Conservation (phyloP, 208 protist species). For the Novymonas esmeraldas region DNA sequence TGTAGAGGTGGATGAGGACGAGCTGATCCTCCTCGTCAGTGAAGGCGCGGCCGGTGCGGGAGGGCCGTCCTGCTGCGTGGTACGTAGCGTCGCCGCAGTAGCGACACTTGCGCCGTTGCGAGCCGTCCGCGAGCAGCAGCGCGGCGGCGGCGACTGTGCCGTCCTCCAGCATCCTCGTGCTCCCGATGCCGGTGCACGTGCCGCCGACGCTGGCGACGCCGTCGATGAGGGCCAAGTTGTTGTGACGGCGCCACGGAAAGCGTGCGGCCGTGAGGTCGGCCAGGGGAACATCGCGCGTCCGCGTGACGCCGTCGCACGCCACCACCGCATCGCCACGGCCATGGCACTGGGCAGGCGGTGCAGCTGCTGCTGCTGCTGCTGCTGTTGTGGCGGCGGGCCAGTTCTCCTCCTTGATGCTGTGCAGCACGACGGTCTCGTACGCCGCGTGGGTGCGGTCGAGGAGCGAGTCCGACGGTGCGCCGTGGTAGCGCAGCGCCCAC, state of each 20-base stretch:
- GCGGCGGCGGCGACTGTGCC: not conserved
- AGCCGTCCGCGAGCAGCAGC: slow-evolving; percentile 1
- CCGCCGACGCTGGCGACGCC: slow-evolving; percentile 75
- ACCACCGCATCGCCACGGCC: slow-evolving; percentile 14
- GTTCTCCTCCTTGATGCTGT: slow-evolving; percentile 47
- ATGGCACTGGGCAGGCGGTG: slow-evolving; percentile 25
- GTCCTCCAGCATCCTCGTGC: slow-evolving; percentile 39
- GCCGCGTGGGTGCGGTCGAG: slow-evolving; percentile 56
- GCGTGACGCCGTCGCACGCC: slow-evolving; percentile 2
- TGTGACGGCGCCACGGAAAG: slow-evolving; percentile 67
- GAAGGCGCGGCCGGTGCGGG: slow-evolving; percentile 47
- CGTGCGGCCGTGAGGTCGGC: slow-evolving; percentile 35
- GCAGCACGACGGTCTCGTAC: slow-evolving; percentile 50
- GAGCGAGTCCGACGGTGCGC: slow-evolving; percentile 34
- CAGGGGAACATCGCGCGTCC: slow-evolving; percentile 25
- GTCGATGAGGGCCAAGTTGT: slow-evolving; percentile 82
- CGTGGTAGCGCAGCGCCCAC: slow-evolving; percentile 59
- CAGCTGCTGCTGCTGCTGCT: slow-evolving; percentile 18
- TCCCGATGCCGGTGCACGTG: slow-evolving; percentile 68
- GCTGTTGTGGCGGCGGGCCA: slow-evolving; percentile 34
- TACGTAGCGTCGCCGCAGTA: slow-evolving; percentile 64
- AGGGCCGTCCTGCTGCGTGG: slow-evolving; percentile 53
- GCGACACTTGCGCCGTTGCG: slow-evolving; percentile 30
- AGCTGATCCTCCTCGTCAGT: slow-evolving; percentile 69
- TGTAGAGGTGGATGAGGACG: slow-evolving; percentile 67